phyloP scores from a whole-genome alignment of 306 rosid species.

The Lablab purpureus region DNA sequence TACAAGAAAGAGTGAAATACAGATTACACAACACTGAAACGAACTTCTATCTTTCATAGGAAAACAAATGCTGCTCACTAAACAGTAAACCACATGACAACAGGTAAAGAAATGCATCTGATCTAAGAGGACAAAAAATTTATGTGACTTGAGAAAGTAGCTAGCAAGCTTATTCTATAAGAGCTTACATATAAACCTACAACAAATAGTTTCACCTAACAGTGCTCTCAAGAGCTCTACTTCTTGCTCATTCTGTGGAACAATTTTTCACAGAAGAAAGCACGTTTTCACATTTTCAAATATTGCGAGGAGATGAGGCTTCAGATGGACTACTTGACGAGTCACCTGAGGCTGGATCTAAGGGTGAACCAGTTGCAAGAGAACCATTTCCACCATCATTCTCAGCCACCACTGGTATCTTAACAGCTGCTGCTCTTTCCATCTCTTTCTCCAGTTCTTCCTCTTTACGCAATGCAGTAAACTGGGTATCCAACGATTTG shows the following conservation, averaged over 20 bases:
- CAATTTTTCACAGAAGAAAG: conserved; percentile 44
- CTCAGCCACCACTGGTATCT: conserved; percentile 81
- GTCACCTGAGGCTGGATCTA: conserved; percentile 55
- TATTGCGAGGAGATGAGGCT: conserved; percentile 63
- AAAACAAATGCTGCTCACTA: conserved; percentile 52
- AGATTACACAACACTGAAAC: conserved; percentile 8
- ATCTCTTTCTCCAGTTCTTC: conserved; percentile 97
- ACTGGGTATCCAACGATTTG: conserved; percentile 86
- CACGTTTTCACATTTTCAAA: conserved; percentile 26
- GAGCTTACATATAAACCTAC: conserved; percentile 52
- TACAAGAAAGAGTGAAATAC: not conserved
- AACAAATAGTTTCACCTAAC: conserved; percentile 54
- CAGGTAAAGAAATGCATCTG: conserved; percentile 36
- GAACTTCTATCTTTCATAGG: conserved; percentile 20
- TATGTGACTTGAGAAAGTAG: conserved; percentile 45
- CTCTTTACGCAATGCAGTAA: conserved; percentile 75
- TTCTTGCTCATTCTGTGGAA: conserved; percentile 43
- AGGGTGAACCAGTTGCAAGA: conserved; percentile 52
- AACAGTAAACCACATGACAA: conserved; percentile 34
- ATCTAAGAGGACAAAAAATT: conserved; percentile 47
- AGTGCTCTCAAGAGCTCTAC: conserved; percentile 49
- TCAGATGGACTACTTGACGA: conserved; percentile 67
- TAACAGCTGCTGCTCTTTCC: conserved; percentile 84
- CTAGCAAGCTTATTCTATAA: conserved; percentile 53
- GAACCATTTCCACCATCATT: conserved; percentile 65